Evolutionary conservation across 1,139 yeast genomes (phyloP), one percentile per base, ranked within the genome.

Genomic region (Yamadazyma mexicana): DNA sequence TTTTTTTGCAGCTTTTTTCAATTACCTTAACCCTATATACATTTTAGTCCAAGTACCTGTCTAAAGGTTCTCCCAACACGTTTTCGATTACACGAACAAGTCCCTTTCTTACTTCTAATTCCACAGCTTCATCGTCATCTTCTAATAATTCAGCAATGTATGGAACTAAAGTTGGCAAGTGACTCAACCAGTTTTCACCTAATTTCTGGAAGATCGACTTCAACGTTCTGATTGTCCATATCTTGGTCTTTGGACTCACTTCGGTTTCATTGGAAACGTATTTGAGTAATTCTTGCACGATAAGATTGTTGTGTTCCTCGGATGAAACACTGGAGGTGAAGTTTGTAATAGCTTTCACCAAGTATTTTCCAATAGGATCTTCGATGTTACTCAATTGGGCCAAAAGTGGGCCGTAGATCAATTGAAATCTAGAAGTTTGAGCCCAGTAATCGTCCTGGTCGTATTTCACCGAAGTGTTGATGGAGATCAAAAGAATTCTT

Each of bases 381-480:
- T 86, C 94, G 45, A 87, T 75, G 48, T 75, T 77, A 7, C 66
- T 56, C 45, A 91, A 69, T 64, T 89, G 96, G 16, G 66, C 65
- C 44, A 87, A 66, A 43, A 94, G 72, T 12, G 85, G 77, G 25
- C 61, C 68, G 16, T 81, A 75, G 29, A 89, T 75, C 44, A 79
- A 66, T 35, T 86, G 95, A 57, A 89, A 92, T 59, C 98, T 79
- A 30, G 87, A 80, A 44, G 84, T 85, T 38, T 89, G 81, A 42
- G 87, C 84, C 98, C 98, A 92, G 67, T 87, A 92, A 56, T 92
- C 98, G 52, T 86, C 95, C 56, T 85, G 87, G 56, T 91, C 98
- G 56, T 81, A 85, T 54, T 83, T 87, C 69, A 91, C 88, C 2
- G 96, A 83, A 1, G 87, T 74, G 1, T 83, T 78, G 46, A 91